Percentiles rank a stretch among this genome's conserved stretches.
Evolutionary conservation across 148 eudicot genomes (phyloP).

Genomic region (Cornus suecica): DNA sequence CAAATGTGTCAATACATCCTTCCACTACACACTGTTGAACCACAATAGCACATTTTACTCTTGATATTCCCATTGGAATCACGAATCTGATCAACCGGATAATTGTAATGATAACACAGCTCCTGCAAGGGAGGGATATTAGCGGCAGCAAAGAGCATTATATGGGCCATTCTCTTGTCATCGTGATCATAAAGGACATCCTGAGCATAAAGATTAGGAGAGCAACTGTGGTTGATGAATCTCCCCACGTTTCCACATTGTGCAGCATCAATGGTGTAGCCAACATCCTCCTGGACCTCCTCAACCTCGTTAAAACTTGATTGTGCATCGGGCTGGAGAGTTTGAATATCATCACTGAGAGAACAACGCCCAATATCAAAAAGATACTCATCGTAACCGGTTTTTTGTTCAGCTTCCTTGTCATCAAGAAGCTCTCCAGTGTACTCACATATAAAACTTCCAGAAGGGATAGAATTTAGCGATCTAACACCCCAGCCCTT

Average conservation of each 20-base stretch:
- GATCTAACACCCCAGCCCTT: too few species aligned
- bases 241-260: conserved; percentile 72
- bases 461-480: too few species aligned
- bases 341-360: too few species aligned
- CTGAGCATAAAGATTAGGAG: conserved; percentile 90
- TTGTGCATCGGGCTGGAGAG: too few species aligned
- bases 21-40: conserved; percentile 74
- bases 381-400: too few species aligned
- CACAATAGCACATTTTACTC: conserved; percentile 78
- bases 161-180: conserved; percentile 77
- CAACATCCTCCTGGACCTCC: too few species aligned
- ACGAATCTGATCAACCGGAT: conserved; percentile 55
- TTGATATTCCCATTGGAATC: conserved; percentile 69
- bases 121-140: conserved; percentile 88
- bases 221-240: conserved; percentile 90
- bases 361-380: too few species aligned
- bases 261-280: conserved; percentile 48
- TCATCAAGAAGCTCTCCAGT: too few species aligned
- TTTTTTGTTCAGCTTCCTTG: too few species aligned
- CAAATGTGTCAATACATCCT: conserved; percentile 58
- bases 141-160: conserved; percentile 86
- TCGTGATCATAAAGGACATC: conserved; percentile 85
- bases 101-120: conserved; percentile 81
- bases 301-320: too few species aligned
- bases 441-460: too few species aligned